Percentiles rank a stretch among this genome's conserved stretches.
Evolutionary conservation across 805 yeast genomes (phyloP).

Genomic region (Yarrowia divulgata): DNA sequence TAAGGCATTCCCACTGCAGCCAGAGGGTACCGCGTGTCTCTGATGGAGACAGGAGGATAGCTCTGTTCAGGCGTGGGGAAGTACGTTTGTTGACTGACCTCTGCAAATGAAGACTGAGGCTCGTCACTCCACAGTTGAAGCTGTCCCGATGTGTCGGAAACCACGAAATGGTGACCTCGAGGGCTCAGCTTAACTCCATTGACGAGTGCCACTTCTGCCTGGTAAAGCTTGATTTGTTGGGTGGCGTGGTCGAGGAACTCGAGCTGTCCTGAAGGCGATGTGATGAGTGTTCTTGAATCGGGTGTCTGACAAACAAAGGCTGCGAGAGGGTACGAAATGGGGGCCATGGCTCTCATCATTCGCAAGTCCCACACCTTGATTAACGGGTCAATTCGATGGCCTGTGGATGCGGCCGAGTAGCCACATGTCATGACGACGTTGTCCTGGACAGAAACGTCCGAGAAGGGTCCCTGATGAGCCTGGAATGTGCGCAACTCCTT

Average conservation of each 20-base stretch:
- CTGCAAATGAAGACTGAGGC: constrained; percentile 55
- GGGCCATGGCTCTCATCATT: constrained; percentile 72
- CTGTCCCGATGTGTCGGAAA: constrained; percentile 68
- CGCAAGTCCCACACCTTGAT: constrained; percentile 83
- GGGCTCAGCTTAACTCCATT: constrained; percentile 63
- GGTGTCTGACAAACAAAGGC: constrained; percentile 86
- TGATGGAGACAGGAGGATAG: constrained; percentile 48
- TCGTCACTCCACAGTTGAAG: constrained; percentile 74
- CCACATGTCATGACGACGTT: constrained; percentile 73
- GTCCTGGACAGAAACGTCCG: constrained; percentile 52
- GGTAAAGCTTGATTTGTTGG: constrained; percentile 64
- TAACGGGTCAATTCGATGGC: constrained; percentile 72
- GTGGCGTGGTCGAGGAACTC: constrained; percentile 85
- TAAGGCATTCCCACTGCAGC: constrained; percentile 85
- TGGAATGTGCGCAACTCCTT: constrained; percentile 47
- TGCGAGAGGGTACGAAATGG: constrained; percentile 88
- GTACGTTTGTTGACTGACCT: constrained; percentile 58
- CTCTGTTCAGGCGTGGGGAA: constrained; percentile 55
- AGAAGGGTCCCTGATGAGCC: constrained; percentile 52
- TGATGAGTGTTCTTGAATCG: constrained; percentile 74
- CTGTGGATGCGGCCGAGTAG: constrained; percentile 65
- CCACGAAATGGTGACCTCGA: constrained; percentile 78
- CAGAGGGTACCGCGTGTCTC: constrained; percentile 61
- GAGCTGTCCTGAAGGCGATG: constrained; percentile 85
- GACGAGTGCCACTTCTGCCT: constrained; percentile 63